These are phyloP conservation scores for Aspergillus homomorphus DNA, from an alignment of 495 filamentous ascomycete species.

Conservation along the genomic window DNA sequence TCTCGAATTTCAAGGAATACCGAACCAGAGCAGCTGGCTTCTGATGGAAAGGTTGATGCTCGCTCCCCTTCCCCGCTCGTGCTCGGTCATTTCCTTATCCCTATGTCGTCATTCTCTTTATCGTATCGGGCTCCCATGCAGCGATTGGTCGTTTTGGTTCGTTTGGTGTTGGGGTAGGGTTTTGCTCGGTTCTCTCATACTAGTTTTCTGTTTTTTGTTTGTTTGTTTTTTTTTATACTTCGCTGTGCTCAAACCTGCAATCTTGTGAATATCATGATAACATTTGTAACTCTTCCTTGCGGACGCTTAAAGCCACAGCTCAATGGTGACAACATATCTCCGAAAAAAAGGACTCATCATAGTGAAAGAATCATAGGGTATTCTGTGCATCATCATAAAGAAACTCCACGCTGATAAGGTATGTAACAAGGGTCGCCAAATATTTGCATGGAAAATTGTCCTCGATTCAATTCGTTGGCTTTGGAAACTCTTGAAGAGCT, in stretches of 20 bases:
- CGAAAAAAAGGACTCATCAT: neutral
- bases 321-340: neutral
- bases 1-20: conserved; percentile 57
- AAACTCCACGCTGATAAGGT: too few species aligned
- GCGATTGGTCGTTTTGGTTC: neutral
- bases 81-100: neutral
- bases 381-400: too few species aligned
- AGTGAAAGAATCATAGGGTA: too few species aligned
- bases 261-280: neutral
- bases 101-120: neutral
- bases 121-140: neutral
- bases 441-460: too few species aligned
- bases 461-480: too few species aligned
- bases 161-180: neutral
- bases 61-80: neutral
- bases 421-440: too few species aligned
- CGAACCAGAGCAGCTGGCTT: conserved; percentile 34
- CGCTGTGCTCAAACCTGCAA: neutral
- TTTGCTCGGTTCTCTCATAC: neutral
- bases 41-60: neutral
- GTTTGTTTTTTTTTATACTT: neutral
- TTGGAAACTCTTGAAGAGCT: too few species aligned
- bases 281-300: neutral
- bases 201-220: neutral
- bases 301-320: neutral